phyloP scores from a whole-genome alignment of 371 early-diverging fungal genomes.

The Entomophthora muscae region DNA sequence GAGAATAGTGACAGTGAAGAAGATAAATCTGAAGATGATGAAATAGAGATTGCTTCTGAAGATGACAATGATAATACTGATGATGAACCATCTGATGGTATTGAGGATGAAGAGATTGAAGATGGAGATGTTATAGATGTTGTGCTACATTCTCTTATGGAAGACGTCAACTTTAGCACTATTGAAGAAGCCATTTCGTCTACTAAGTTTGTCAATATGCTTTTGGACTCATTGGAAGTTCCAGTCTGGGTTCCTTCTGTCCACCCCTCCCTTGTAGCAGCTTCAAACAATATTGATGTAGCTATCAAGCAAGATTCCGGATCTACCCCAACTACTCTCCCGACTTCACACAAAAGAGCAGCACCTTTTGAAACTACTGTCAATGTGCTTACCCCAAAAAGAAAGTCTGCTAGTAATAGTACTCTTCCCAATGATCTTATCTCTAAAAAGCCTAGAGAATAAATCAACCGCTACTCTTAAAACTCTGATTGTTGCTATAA shows the following conservation, averaged over 20 bases:
- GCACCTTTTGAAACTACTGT: neutral
- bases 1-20: neutral
- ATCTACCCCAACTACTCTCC: neutral
- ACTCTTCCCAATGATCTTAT: neutral
- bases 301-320: neutral
- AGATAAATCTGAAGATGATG: neutral
- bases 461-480: too few relatives aligned
- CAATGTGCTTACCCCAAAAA: neutral
- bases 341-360: neutral
- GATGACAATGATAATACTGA: neutral
- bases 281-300: neutral
- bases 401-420: neutral
- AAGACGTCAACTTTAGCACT: constrained; percentile 58
- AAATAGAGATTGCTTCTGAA: neutral
- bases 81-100: neutral
- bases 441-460: neutral
- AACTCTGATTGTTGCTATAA: too few relatives aligned
- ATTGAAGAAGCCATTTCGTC: constrained; percentile 47
- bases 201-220: constrained; percentile 16
- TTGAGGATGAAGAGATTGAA: constrained; percentile 10
- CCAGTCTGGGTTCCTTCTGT: neutral
- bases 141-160: constrained; percentile 42
- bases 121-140: constrained; percentile 23
- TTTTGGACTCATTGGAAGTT: neutral
- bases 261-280: neutral